Evolutionary conservation across 352 stramenopile species (phyloP).

Genomic region (Pythium oligandrum): DNA sequence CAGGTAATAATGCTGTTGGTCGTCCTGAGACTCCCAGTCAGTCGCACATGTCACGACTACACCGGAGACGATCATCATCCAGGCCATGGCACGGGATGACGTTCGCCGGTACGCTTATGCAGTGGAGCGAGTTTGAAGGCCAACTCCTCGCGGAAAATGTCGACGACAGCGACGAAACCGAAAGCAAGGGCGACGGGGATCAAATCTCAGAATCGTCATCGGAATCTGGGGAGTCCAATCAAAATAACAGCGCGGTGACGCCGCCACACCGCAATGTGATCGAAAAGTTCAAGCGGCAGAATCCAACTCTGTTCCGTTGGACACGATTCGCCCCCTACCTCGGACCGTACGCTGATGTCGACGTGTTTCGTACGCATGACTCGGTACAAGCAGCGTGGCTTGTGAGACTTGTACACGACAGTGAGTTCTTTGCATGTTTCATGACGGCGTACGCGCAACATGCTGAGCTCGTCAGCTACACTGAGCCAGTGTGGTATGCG

Average conservation of each 20-base stretch:
- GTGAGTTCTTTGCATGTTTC: slow-evolving; percentile 72
- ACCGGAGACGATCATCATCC: slow-evolving; percentile 33
- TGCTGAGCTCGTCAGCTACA: slow-evolving; percentile 31
- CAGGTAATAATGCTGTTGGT: background rate
- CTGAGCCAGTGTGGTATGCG: slow-evolving; percentile 37
- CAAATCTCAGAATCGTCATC: slow-evolving; percentile 20
- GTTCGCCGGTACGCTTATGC: slow-evolving; percentile 44
- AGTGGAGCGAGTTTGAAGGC: slow-evolving; percentile 56
- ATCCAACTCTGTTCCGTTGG: slow-evolving; percentile 65
- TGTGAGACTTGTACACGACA: slow-evolving; percentile 51
- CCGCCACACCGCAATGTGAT: slow-evolving; percentile 17
- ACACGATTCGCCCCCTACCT: slow-evolving; percentile 53
- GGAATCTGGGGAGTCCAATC: slow-evolving; percentile 18
- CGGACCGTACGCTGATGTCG: slow-evolving; percentile 37
- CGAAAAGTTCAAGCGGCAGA: slow-evolving; percentile 43
- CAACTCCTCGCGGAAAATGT: slow-evolving; percentile 28
- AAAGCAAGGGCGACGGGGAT: slow-evolving; percentile 20
- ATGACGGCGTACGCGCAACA: slow-evolving; percentile 56
- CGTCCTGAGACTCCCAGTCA: slow-evolving; percentile 22
- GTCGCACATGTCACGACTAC: slow-evolving; percentile 12
- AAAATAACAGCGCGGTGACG: slow-evolving; percentile 12
- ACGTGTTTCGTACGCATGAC: slow-evolving; percentile 55
- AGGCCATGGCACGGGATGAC: slow-evolving; percentile 45
- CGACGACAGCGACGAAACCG: slow-evolving; percentile 19
- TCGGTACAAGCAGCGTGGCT: slow-evolving; percentile 37